phyloP scores from a whole-genome alignment of 208 protist species.

The Tritrichomonas musculus region DNA sequence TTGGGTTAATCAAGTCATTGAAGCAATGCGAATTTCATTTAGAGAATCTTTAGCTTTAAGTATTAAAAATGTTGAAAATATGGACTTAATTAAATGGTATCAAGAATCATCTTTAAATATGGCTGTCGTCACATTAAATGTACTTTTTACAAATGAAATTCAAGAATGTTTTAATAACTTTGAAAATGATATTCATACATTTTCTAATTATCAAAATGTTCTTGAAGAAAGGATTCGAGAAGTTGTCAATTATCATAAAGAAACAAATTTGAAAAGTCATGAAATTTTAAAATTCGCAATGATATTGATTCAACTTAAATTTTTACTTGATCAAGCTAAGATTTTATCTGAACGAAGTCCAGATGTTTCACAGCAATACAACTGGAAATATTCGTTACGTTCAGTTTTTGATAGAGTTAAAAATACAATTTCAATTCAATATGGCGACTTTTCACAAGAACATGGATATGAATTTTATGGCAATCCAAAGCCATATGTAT shows the following conservation, averaged over 20 bases:
- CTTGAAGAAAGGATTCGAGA: neutral
- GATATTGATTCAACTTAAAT: neutral
- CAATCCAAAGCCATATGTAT: neutral
- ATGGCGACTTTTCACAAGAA: neutral
- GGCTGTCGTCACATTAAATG: neutral
- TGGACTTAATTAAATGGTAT: neutral
- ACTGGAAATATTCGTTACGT: neutral
- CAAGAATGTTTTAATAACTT: conserved; percentile 1
- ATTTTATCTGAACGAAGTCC: neutral
- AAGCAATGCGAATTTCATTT: neutral
- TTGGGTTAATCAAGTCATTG: neutral
- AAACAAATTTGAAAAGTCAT: neutral
- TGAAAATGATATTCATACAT: neutral
- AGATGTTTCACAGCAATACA: neutral
- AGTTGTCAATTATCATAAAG: neutral
- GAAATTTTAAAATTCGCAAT: neutral
- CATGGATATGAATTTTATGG: conserved; percentile 20
- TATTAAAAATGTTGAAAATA: neutral
- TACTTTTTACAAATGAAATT: neutral
- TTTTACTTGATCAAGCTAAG: neutral
- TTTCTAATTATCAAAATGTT: neutral
- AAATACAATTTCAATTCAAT: neutral
- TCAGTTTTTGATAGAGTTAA: neutral
- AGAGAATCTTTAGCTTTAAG: neutral
- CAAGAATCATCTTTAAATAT: neutral